These are phyloP conservation scores for Rhynchospora breviuscula DNA, from an alignment of 176 grass and related monocot genomes.

Conservation along the genomic window DNA sequence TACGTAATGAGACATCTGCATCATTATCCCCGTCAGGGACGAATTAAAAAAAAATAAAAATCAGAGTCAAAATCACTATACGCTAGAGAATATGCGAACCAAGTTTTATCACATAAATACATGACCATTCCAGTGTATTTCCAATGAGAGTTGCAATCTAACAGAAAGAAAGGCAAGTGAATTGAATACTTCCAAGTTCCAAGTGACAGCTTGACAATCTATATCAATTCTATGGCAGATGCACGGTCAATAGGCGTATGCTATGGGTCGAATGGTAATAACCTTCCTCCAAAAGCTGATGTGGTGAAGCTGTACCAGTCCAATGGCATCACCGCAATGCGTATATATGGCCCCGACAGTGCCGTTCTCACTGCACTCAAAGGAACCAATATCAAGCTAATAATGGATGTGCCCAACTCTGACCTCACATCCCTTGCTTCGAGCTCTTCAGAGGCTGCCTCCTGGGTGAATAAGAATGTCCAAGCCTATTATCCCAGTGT, in stretches of 20 bases:
- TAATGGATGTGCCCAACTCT: slow-evolving; percentile 34
- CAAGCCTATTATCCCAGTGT: slow-evolving; percentile 14
- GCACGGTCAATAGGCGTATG: slow-evolving; percentile 39
- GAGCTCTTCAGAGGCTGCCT: not conserved
- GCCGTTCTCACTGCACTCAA: slow-evolving; percentile 25
- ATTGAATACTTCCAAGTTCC: too few species aligned
- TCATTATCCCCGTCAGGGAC: too few species aligned
- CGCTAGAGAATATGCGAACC: too few species aligned
- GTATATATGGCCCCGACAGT: slow-evolving; percentile 37
- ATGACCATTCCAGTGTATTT: too few species aligned
- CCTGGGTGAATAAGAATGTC: slow-evolving; percentile 40
- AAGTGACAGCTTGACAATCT: too few species aligned
- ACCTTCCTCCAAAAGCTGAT: slow-evolving; percentile 38
- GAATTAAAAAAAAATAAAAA: too few species aligned
- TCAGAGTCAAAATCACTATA: too few species aligned
- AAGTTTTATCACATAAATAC: too few species aligned
- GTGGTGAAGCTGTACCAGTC: slow-evolving; percentile 56
- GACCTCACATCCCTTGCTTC: slow-evolving; percentile 26
- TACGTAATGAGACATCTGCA: too few species aligned
- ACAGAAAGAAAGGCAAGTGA: too few species aligned
- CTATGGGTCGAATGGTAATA: slow-evolving; percentile 35
- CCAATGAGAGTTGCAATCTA: too few species aligned
- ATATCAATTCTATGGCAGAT: not conserved
- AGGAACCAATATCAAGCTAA: slow-evolving; percentile 29
- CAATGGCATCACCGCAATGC: slow-evolving; percentile 40